Conservation (phyloP, 306 rosid genomes). For the Ochetophila trinervis region DNA sequence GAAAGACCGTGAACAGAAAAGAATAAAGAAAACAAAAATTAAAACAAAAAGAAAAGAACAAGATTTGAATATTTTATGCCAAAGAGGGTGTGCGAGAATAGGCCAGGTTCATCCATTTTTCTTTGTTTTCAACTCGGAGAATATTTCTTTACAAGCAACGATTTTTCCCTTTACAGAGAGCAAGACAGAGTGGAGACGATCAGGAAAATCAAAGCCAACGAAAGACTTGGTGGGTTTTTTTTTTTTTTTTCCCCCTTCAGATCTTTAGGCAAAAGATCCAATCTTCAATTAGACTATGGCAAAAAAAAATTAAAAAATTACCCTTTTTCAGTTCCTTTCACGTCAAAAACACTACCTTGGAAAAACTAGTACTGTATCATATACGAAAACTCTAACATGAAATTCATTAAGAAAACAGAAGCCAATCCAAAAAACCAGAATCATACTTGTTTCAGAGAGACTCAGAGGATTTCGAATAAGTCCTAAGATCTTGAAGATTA, state of each 20-base stretch:
- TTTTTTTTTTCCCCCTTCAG: conserved; percentile 12
- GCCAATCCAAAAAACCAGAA: neutral
- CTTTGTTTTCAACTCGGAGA: conserved; percentile 2
- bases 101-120: conserved; percentile 45
- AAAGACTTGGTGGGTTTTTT: neutral
- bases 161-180: conserved; percentile 43
- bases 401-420: neutral
- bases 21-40: neutral
- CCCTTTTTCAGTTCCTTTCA: conserved; percentile 17
- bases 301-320: conserved; percentile 6
- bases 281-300: conserved; percentile 27
- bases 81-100: conserved; percentile 24
- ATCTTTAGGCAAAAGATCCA: conserved; percentile 22
- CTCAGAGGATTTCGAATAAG: neutral
- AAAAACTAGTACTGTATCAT: neutral
- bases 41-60: no score
- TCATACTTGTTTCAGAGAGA: neutral
- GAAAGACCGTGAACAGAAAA: no score
- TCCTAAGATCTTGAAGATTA: neutral
- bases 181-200: conserved; percentile 31
- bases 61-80: conserved; percentile 12
- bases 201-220: conserved; percentile 11
- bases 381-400: neutral
- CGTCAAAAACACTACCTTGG: neutral
- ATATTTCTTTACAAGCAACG: conserved; percentile 26